Percentiles rank a stretch among this genome's conserved stretches.
Evolutionary conservation across 345 rosid genomes (phyloP).

Genomic region (Linum usitatissimum): DNA sequence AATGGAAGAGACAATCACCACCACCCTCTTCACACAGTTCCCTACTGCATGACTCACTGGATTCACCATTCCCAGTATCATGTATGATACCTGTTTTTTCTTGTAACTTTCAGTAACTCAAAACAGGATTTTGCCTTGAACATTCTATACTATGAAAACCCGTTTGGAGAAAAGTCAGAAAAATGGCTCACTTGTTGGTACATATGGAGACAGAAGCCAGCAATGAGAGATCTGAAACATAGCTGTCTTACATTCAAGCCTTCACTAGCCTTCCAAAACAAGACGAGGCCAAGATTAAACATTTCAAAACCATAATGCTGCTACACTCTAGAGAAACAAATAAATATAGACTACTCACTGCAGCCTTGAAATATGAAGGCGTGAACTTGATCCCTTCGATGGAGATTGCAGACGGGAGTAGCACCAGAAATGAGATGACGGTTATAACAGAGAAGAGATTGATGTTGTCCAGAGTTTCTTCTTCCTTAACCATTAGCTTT

Average conservation of each 20-base stretch:
- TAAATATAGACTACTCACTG: constrained; percentile 35
- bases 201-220: constrained; percentile 67
- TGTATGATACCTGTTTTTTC: constrained; percentile 50
- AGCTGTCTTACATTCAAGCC: constrained; percentile 47
- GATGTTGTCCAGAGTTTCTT: constrained; percentile 77
- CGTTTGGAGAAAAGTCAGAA: not conserved
- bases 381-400: constrained; percentile 57
- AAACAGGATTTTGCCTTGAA: too few species aligned
- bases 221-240: constrained; percentile 40
- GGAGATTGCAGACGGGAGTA: constrained; percentile 58
- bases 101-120: not conserved
- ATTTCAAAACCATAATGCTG: not conserved
- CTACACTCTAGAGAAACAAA: not conserved
- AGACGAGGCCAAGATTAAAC: not conserved
- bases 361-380: constrained; percentile 51
- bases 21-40: constrained; percentile 74
- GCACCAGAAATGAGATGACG: constrained; percentile 46
- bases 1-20: constrained; percentile 61
- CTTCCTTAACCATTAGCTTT: constrained; percentile 54
- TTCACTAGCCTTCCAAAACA: constrained; percentile 41
- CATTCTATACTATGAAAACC: too few species aligned
- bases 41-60: constrained; percentile 85
- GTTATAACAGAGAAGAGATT: constrained; percentile 79
- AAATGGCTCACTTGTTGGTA: constrained; percentile 59
- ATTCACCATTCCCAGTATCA: constrained; percentile 66